phyloP scores from a whole-genome alignment of 495 filamentous ascomycete species.

The Tuber melanosporum region DNA sequence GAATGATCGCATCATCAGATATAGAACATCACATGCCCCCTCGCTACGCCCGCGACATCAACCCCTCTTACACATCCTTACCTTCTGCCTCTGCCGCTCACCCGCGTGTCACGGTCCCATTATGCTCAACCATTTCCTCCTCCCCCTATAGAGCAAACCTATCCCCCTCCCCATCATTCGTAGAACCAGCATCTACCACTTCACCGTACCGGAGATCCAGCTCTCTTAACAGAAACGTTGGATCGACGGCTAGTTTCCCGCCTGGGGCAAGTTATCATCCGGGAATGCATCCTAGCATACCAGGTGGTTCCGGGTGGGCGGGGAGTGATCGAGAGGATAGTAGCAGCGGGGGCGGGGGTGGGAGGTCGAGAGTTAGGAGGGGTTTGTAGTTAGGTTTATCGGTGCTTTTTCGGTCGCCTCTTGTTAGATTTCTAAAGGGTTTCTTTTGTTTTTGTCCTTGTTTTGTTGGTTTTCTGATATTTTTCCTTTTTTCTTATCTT shows the following conservation, averaged over 20 bases:
- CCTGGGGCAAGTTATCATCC: constrained; percentile 31
- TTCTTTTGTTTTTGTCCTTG: neutral
- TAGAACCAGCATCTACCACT: constrained; percentile 14
- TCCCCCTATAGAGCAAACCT: constrained; percentile 14
- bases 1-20: constrained; percentile 8
- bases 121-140: constrained; percentile 5
- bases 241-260: constrained; percentile 10
- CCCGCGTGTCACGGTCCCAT: neutral
- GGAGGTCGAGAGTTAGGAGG: neutral
- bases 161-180: constrained; percentile 20
- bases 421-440: neutral
- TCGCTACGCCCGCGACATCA: constrained; percentile 14
- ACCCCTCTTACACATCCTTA: constrained; percentile 2
- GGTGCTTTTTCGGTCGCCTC: neutral
- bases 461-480: constrained; percentile 1
- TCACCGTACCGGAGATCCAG: constrained; percentile 15
- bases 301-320: neutral
- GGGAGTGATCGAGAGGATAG: neutral
- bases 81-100: constrained; percentile 6
- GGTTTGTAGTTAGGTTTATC: neutral
- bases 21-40: constrained; percentile 7
- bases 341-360: constrained; percentile 2
- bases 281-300: constrained; percentile 20
- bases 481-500: neutral
- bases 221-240: neutral